These are phyloP conservation scores for Misopates orontium DNA, from an alignment of 257 asterid species.

Conservation along the genomic window DNA sequence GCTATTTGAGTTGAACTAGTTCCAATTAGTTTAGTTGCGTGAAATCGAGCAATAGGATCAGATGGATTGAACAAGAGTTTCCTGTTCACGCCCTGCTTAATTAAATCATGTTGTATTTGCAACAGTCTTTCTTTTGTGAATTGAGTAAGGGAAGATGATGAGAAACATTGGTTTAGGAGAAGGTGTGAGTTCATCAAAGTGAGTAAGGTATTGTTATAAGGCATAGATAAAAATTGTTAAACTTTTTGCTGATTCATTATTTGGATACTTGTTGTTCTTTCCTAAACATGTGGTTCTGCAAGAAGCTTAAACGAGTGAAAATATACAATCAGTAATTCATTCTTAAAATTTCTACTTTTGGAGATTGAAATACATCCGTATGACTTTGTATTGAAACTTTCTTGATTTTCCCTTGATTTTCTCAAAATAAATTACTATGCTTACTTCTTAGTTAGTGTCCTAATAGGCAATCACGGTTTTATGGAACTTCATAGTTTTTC, in stretches of 20 bases:
- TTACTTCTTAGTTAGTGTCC: background rate
- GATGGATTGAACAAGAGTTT: background rate
- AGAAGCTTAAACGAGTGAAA: background rate
- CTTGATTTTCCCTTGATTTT: background rate
- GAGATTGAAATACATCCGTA: background rate
- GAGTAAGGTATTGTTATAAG: too few species aligned
- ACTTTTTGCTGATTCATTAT: too few species aligned
- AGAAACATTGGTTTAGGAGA: too few species aligned
- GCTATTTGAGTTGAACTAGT: background rate
- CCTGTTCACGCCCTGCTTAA: background rate
- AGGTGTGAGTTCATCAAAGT: too few species aligned
- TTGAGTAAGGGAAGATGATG: too few species aligned
- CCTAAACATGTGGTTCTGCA: too few species aligned
- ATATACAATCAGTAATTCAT: background rate
- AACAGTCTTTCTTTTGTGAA: background rate
- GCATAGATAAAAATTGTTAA: too few species aligned
- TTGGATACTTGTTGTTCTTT: too few species aligned
- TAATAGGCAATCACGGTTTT: background rate
- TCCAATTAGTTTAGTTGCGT: constrained; percentile 3
- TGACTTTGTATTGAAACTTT: background rate
- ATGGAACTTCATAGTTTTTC: constrained; percentile 14
- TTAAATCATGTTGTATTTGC: background rate
- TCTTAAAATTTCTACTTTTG: background rate
- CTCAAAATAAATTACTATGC: background rate
- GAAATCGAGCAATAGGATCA: background rate